Evolutionary conservation across 1,139 yeast genomes (phyloP).

Genomic region (Yamadazyma pseudoaaseri): DNA sequence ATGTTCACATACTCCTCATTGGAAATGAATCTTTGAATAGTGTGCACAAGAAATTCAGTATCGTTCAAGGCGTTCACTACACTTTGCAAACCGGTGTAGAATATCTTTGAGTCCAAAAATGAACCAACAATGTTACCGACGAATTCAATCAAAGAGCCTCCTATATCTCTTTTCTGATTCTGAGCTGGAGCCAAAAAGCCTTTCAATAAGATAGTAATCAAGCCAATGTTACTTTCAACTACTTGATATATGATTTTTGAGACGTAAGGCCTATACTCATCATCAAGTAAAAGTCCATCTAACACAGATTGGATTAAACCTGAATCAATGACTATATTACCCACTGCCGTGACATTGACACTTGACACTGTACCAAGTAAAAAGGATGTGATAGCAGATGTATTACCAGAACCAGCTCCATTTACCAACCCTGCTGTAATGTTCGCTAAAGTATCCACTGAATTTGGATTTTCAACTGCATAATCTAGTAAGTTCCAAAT

Average conservation of each 20-base stretch:
- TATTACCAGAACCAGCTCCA: constrained; percentile 6
- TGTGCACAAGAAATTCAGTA: constrained; percentile 42
- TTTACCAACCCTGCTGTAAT: constrained; percentile 23
- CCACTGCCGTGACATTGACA: constrained; percentile 25
- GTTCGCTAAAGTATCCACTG: constrained; percentile 31
- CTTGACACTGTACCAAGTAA: constrained; percentile 13
- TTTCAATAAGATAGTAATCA: constrained; percentile 25
- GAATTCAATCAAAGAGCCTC: constrained; percentile 28
- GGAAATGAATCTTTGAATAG: constrained; percentile 35
- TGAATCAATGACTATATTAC: constrained; percentile 25
- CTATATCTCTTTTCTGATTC: constrained; percentile 18
- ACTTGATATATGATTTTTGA: constrained; percentile 34
- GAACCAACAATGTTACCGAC: constrained; percentile 30
- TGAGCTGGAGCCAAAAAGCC: constrained; percentile 22
- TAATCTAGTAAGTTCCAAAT: constrained; percentile 37
- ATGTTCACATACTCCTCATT: constrained; percentile 37
- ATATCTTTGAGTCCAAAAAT: constrained; percentile 28
- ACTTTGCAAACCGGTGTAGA: constrained; percentile 26
- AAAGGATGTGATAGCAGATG: constrained; percentile 7
- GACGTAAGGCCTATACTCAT: constrained; percentile 32
- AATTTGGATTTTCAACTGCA: constrained; percentile 30
- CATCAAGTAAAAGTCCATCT: constrained; percentile 39
- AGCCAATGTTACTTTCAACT: constrained; percentile 29
- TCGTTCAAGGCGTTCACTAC: constrained; percentile 39
- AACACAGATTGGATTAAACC: constrained; percentile 35